Evolutionary conservation across 2,329 filamentous ascomycete genomes (phyloP), one percentile per base, ranked within the genome.

Genomic region (Tolypocladium tundrense): DNA sequence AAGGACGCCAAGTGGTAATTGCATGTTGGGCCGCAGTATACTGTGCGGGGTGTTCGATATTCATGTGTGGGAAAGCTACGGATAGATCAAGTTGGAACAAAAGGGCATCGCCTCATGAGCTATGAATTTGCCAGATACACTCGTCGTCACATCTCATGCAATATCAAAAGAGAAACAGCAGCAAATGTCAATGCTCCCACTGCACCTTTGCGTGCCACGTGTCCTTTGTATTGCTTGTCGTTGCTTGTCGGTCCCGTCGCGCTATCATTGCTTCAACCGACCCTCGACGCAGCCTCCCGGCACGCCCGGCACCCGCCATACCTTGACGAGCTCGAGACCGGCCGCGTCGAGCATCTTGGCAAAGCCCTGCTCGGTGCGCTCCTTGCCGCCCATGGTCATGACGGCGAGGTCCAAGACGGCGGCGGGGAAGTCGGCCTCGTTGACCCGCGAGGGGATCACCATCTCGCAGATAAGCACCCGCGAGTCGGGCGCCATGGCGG

Each of bases 1-100:
- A 81, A 80, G 73, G 81, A 83, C 61, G 79, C 79, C 60, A 82
- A 84, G 75, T 84, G 78, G 79, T 83, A 77, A 69, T 65, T 21
- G 19, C n/a, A 31, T 7, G n/a, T 16, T 51, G 48, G 19, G 31
- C 48, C 31, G 31, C 48, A 35, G 35, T 21, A 11, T 35, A n/a
- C 9, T 35, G 4, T 33, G 33, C 16, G 48, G 11, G 19, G 19
- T 35, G 14, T 37, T 52, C n/a, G 2, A 37, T 13, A 21, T n/a
- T n/a, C 2, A 35, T 10, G 31, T 21, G 27, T 51, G 27, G 48
- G n/a, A 14, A 35, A 13, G 10, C 2, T 33, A 19, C 16, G 5
- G 10, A 40, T 35, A 35, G 31, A 52, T 7, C 31, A 37, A 14
- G 31, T 9, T 33, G 19, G n/a, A 37, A 31, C 33, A 2, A 37